A percentile compares a stretch with the other conserved stretches of the same genome.
These are phyloP conservation scores for Rhododendron mucronatum DNA, from an alignment of 148 eudicot genomes.

Conservation along the genomic window DNA sequence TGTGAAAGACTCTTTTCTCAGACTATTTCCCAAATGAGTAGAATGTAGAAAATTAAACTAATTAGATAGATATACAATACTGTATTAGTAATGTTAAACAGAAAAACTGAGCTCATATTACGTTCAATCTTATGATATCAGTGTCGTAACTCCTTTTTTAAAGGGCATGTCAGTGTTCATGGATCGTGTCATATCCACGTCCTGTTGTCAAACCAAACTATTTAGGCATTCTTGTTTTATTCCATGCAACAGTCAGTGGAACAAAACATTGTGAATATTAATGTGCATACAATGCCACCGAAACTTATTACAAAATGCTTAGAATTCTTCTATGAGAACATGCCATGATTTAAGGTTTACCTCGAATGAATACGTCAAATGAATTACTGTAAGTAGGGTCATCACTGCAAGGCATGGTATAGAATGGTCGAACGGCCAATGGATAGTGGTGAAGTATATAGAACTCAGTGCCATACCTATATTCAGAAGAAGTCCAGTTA, in stretches of 20 bases:
- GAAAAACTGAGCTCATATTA: neutral
- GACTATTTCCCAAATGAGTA: neutral
- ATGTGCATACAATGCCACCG: neutral
- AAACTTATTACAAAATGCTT: neutral
- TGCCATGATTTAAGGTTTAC: slow-evolving; percentile 20
- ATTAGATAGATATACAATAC: neutral
- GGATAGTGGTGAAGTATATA: slow-evolving; percentile 94
- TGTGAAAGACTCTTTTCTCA: neutral
- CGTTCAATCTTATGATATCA: neutral
- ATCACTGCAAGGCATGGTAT: slow-evolving; percentile 90
- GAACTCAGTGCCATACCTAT: slow-evolving; percentile 89
- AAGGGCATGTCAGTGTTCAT: neutral
- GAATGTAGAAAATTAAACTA: neutral
- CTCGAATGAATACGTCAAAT: slow-evolving; percentile 94
- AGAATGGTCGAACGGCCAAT: slow-evolving; percentile 81
- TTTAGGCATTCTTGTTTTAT: neutral
- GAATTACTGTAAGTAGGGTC: slow-evolving; percentile 71
- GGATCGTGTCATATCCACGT: neutral
- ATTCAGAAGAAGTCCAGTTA: slow-evolving; percentile 3
- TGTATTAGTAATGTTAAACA: neutral
- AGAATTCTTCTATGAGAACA: neutral
- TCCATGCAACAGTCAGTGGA: neutral
- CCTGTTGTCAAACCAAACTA: neutral
- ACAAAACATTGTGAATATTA: neutral
- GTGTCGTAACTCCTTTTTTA: neutral